Evolutionary conservation across 257 asterid species (phyloP).

Genomic region (Gardenia jasminoides): DNA sequence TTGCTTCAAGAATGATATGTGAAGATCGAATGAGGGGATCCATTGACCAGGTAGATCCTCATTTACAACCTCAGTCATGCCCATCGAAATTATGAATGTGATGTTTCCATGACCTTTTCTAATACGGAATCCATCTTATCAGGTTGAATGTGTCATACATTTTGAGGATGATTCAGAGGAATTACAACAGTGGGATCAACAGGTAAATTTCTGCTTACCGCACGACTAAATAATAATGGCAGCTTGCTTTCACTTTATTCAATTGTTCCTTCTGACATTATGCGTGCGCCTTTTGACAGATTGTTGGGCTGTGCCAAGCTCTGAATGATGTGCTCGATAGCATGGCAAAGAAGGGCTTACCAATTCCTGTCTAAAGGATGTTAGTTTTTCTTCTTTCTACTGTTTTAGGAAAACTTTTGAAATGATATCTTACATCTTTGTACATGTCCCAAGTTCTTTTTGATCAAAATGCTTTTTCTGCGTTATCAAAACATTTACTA

Average conservation of each 20-base stretch:
- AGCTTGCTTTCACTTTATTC: not conserved
- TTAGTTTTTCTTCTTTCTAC: not conserved
- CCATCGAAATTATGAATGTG: not conserved
- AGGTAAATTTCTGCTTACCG: conserved; percentile 47
- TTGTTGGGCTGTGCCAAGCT: conserved; percentile 89
- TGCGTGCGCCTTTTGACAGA: conserved; percentile 49
- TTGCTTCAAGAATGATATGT: conserved; percentile 92
- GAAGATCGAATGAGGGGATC: conserved; percentile 99
- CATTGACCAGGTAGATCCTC: conserved; percentile 80
- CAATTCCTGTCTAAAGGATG: conserved; percentile 60
- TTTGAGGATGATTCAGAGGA: conserved; percentile 96
- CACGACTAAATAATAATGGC: not conserved
- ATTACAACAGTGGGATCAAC: conserved; percentile 98
- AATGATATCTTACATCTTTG: not conserved
- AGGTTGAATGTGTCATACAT: conserved; percentile 96
- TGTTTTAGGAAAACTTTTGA: not conserved
- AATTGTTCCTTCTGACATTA: conserved; percentile 7
- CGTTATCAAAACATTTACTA: not conserved
- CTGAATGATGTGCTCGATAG: conserved; percentile 85
- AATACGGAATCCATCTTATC: conserved; percentile 16
- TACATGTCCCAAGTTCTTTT: not conserved
- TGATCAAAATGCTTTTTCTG: not conserved
- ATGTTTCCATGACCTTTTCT: not conserved
- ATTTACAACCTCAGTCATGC: not conserved
- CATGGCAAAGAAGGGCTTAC: conserved; percentile 95